These are phyloP conservation scores for Theobroma grandiflorum DNA, from an alignment of 441 rosid species.

Conservation along the genomic window DNA sequence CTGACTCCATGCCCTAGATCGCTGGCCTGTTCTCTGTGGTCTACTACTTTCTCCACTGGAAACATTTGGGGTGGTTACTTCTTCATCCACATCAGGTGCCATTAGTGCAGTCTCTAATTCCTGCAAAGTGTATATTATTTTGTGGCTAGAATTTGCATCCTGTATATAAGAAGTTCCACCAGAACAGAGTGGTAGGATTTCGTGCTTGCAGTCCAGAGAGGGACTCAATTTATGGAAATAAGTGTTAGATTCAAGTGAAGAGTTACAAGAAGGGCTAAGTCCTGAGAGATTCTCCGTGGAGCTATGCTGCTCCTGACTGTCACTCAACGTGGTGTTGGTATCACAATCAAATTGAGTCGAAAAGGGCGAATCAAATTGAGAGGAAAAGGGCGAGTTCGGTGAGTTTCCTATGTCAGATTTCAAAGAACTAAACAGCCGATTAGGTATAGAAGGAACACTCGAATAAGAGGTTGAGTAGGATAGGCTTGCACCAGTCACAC, in stretches of 20 bases:
- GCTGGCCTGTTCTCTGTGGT: slow-evolving; percentile 40
- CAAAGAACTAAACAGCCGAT: slow-evolving; percentile 44
- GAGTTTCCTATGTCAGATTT: slow-evolving; percentile 48
- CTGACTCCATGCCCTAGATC: slow-evolving; percentile 40
- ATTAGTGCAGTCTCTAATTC: slow-evolving; percentile 62
- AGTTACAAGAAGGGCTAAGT: slow-evolving; percentile 53
- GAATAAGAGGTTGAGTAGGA: slow-evolving; percentile 53
- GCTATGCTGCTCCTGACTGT: slow-evolving; percentile 60
- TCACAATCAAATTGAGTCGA: slow-evolving; percentile 47
- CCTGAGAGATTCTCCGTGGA: slow-evolving; percentile 54
- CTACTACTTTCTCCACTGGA: slow-evolving; percentile 34
- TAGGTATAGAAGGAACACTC: slow-evolving; percentile 45
- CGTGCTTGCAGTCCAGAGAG: slow-evolving; percentile 26
- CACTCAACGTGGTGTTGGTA: slow-evolving; percentile 44
- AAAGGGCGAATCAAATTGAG: slow-evolving; percentile 44
- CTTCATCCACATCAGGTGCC: slow-evolving; percentile 53
- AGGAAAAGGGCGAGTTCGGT: slow-evolving; percentile 52
- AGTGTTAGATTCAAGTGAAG: slow-evolving; percentile 49
- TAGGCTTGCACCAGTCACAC: slow-evolving; percentile 47
- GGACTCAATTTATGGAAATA: slow-evolving; percentile 45
- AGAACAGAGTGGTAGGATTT: slow-evolving; percentile 35
- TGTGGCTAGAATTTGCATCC: slow-evolving; percentile 43
- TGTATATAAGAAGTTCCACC: slow-evolving; percentile 36
- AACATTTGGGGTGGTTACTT: slow-evolving; percentile 29
- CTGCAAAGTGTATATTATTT: slow-evolving; percentile 47